phyloP scores from a whole-genome alignment of 768 basidiomycete genomes.

The Pisolithus sp. region DNA sequence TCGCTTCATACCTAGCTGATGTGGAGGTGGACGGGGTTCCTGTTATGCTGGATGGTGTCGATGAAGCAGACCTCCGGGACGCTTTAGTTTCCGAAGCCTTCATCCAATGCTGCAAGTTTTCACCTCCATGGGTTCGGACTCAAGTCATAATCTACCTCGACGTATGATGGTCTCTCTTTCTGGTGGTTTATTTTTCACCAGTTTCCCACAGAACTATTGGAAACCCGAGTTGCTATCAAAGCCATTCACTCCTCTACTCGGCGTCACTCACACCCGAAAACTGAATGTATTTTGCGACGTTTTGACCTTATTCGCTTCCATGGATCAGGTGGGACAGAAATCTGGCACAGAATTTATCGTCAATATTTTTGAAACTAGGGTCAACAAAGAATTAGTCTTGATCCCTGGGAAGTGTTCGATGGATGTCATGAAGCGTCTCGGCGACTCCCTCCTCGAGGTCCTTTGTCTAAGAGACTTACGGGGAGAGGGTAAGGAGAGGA shows the following conservation, averaged over 20 bases:
- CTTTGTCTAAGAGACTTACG: conserved; percentile 18
- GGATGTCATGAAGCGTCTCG: conserved; percentile 36
- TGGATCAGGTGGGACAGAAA: conserved; percentile 6
- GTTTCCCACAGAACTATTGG: conserved; percentile 44
- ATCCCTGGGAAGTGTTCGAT: conserved; percentile 26
- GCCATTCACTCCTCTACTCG: conserved; percentile 30
- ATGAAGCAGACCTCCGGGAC: conserved; percentile 32
- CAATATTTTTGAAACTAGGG: conserved; percentile 36
- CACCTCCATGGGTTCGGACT: conserved; percentile 35
- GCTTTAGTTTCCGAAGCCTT: conserved; percentile 38
- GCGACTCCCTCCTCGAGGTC: conserved; percentile 38
- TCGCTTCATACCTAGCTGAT: conserved; percentile 28
- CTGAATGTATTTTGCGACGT: conserved; percentile 31
- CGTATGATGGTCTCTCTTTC: conserved; percentile 24
- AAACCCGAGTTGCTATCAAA: conserved; percentile 2
- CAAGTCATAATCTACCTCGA: conserved; percentile 51
- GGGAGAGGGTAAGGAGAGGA: neutral
- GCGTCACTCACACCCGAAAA: conserved; percentile 42
- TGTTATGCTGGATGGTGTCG: conserved; percentile 6
- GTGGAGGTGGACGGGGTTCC: conserved; percentile 8
- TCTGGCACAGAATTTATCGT: conserved; percentile 30
- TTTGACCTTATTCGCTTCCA: neutral
- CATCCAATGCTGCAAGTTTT: conserved; percentile 44
- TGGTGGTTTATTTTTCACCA: neutral
- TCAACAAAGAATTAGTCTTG: conserved; percentile 43